phyloP scores from a whole-genome alignment of 2,329 filamentous ascomycete species.

The Geosmithia flava region DNA sequence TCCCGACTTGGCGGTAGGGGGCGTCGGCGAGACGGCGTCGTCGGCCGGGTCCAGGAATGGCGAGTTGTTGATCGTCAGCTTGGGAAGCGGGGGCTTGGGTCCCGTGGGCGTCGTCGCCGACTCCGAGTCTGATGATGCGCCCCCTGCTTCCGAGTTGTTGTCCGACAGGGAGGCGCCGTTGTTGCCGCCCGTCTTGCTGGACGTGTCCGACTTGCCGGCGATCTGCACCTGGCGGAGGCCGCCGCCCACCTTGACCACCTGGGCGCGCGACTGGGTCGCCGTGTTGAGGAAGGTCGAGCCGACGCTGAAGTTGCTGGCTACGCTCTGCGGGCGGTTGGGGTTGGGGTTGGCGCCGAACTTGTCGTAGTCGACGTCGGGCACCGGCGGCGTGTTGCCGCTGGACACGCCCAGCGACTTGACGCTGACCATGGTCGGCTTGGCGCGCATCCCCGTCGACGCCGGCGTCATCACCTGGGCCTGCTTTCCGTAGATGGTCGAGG shows the following conservation, averaged over 20 bases:
- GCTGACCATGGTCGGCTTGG: slow-evolving; percentile 85
- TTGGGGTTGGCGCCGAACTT: slow-evolving; percentile 26
- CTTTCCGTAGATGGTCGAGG: slow-evolving; percentile 88
- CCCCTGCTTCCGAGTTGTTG: not conserved
- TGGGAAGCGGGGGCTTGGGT: not conserved
- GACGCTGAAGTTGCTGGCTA: slow-evolving; percentile 50
- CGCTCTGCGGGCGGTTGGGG: slow-evolving; percentile 34
- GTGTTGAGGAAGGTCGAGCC: slow-evolving; percentile 54
- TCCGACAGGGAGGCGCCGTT: not conserved
- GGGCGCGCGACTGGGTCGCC: slow-evolving; percentile 40
- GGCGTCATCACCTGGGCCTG: slow-evolving; percentile 74
- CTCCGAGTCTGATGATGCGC: not conserved
- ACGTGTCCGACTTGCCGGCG: slow-evolving; percentile 22
- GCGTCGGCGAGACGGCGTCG: slow-evolving; percentile 20
- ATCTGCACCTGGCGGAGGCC: slow-evolving; percentile 32
- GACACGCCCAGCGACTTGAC: slow-evolving; percentile 60
- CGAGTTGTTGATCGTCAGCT: slow-evolving; percentile 32
- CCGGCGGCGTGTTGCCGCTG: slow-evolving; percentile 50
- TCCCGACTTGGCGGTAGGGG: slow-evolving; percentile 17
- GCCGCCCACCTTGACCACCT: slow-evolving; percentile 46
- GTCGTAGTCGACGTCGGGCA: slow-evolving; percentile 58
- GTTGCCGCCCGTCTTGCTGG: not conserved
- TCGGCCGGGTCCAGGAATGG: slow-evolving; percentile 40
- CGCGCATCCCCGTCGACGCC: slow-evolving; percentile 66
- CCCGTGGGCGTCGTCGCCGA: not conserved